Percentiles rank a stretch among this genome's conserved stretches.
phyloP scores from a whole-genome alignment of 441 rosid species.

The Daphne laureola region DNA sequence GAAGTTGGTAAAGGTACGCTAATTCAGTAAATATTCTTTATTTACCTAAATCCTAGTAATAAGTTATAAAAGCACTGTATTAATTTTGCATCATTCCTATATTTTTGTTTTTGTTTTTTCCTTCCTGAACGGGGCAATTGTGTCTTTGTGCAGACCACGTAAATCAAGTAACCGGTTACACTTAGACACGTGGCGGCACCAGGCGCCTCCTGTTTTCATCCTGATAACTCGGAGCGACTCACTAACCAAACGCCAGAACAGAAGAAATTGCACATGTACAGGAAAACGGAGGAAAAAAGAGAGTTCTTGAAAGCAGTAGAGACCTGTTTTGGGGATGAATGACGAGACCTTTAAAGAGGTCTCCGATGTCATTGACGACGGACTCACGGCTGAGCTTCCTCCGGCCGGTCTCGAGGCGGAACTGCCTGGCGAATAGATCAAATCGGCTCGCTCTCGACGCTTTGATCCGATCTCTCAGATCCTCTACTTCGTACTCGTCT shows the following conservation, averaged over 20 bases:
- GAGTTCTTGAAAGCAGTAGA: too few relatives aligned
- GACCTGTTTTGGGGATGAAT: conserved; percentile 76
- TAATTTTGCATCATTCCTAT: too few relatives aligned
- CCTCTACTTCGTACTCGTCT: conserved; percentile 29
- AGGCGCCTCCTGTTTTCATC: not conserved
- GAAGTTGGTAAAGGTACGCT: too few relatives aligned
- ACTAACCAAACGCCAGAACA: not conserved
- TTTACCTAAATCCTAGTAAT: too few relatives aligned
- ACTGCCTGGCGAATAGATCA: conserved; percentile 36
- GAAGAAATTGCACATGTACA: not conserved
- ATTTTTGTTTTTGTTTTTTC: too few relatives aligned
- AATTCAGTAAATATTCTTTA: too few relatives aligned
- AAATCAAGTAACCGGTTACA: conserved; percentile 2
- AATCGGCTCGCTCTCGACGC: conserved; percentile 45
- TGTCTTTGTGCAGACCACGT: too few relatives aligned
- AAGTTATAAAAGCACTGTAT: too few relatives aligned
- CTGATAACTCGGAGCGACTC: not conserved
- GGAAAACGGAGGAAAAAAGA: not conserved
- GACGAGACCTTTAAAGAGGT: conserved; percentile 30
- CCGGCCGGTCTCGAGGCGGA: conserved; percentile 29
- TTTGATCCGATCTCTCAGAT: conserved; percentile 33
- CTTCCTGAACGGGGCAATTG: too few relatives aligned
- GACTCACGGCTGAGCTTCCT: conserved; percentile 32
- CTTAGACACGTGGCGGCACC: not conserved
- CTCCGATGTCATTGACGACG: conserved; percentile 33